Base-by-base conservation (phyloP, 2,329 filamentous ascomycete species). In the Penicillium sp. region DNA sequence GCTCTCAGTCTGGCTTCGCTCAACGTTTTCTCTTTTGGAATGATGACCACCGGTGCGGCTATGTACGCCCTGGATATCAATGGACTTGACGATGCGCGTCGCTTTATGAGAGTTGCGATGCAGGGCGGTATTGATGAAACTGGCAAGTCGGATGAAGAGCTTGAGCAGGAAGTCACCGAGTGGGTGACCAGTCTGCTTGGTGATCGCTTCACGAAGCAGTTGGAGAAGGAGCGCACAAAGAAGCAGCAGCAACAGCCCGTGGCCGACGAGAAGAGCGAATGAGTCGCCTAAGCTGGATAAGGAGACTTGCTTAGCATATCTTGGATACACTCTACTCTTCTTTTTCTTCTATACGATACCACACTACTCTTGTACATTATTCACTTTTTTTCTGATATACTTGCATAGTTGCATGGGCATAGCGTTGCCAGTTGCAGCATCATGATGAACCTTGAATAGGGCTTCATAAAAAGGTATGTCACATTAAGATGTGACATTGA, bases 1-100 rank as follows among this genome's bases (percentile, higher is more conserved):
- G 93, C 93, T 0, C 80, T 99, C 23, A 90, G 88, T 49, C 80
- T 97, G 35, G 95, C 93, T 0, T 96, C 93, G 0, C 82, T 97
- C 65, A 96, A 96, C 67, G 91, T 95, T 13, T 69, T 87, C 31
- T 90, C 88, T 66, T 84, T 95, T 50, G 88, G 83, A 1, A 86
- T 96, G 72, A 86, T 96, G 82, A 76, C 83, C 9, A 82, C 85
- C 0, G 95, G 93, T 3, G 92, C 89, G 0, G 74, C 88, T 11
- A 80, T 91, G 60, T 96, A 89, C 82, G 87, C 85, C 1, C 85
- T 95, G 59, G 89, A 97, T 72, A 84, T 98, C 35, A 86, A 86
- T 69, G 82, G 80, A 46, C 53, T 92, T 42, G 84, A 85, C 4
- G 90, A 93, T 68, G 76, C 92, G 71, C 78, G 84, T 68, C 71